These are phyloP conservation scores for Mycotypha africana DNA, from an alignment of 371 early-diverging fungal species.

Conservation along the genomic window DNA sequence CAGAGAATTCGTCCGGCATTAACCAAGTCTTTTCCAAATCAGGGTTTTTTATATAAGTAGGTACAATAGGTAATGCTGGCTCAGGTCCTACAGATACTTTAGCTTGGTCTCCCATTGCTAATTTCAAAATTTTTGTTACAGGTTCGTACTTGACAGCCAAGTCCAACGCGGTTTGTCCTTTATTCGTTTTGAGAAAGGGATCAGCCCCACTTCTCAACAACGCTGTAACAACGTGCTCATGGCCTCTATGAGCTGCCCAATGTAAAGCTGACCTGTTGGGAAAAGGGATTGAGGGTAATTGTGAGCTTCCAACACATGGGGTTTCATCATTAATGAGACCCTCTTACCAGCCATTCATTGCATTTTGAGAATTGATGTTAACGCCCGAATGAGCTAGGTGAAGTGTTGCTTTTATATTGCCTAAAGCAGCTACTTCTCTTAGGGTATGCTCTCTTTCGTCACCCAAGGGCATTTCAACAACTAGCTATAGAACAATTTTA, in stretches of 20 bases:
- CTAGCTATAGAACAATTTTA: no score
- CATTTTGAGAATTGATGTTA: conserved; percentile 57
- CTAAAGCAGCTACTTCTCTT: conserved; percentile 70
- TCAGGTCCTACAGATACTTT: conserved; percentile 21
- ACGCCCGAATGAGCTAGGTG: conserved; percentile 57
- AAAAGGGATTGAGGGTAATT: no score
- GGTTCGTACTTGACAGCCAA: conserved; percentile 46
- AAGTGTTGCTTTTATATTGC: conserved; percentile 64
- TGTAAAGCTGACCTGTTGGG: conserved; percentile 60
- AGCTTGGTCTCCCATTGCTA: conserved; percentile 2
- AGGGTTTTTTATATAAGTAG: conserved; percentile 65
- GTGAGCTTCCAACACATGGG: no score
- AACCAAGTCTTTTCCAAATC: conserved; percentile 71
- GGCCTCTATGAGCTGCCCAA: conserved; percentile 66
- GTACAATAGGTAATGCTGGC: conserved; percentile 48
- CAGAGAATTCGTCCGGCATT: conserved; percentile 60
- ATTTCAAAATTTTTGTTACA: conserved; percentile 32
- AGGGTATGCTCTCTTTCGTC: conserved; percentile 60
- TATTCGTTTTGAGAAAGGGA: conserved; percentile 42
- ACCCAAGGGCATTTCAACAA: conserved; percentile 4
- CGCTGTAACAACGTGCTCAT: conserved; percentile 44
- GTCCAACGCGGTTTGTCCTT: conserved; percentile 55
- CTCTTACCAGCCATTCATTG: conserved; percentile 63
- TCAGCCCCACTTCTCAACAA: conserved; percentile 57
- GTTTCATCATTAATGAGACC: no score